Evolutionary conservation across 129 eudicot species (phyloP).

Genomic region (Smallanthus sonchifolius): DNA sequence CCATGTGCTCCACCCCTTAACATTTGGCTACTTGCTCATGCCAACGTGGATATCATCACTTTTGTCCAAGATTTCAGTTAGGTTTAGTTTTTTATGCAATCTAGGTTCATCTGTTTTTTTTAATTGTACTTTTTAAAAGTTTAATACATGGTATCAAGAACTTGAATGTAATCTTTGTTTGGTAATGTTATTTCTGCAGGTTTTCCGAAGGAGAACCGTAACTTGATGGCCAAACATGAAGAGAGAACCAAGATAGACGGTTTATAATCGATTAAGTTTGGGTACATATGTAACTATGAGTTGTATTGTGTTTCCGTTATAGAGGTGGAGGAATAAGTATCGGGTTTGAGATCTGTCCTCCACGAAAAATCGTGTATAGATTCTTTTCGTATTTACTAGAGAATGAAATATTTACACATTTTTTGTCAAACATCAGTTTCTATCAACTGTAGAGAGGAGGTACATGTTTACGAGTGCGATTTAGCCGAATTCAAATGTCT

Average conservation of each 20-base stretch:
- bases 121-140: not conserved
- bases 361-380: slow-evolving; percentile 39
- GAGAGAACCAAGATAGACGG: slow-evolving; percentile 16
- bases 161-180: slow-evolving; percentile 5
- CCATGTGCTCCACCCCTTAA: slow-evolving; percentile 41
- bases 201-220: slow-evolving; percentile 58
- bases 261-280: slow-evolving; percentile 21
- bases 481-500: not conserved
- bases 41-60: slow-evolving; percentile 36
- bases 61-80: slow-evolving; percentile 38
- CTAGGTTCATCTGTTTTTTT: slow-evolving; percentile 19
- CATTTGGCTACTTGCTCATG: slow-evolving; percentile 31
- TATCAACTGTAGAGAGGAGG: not conserved
- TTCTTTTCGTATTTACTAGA: slow-evolving; percentile 3
- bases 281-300: slow-evolving; percentile 31
- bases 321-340: slow-evolving; percentile 36
- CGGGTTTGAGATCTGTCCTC: slow-evolving; percentile 39
- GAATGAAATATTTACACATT: slow-evolving; percentile 14
- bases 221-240: slow-evolving; percentile 34
- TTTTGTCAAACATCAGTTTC: slow-evolving; percentile 8
- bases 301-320: slow-evolving; percentile 23
- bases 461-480: not conserved
- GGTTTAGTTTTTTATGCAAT: slow-evolving; percentile 27
- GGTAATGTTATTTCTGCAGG: slow-evolving; percentile 28
- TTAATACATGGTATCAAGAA: slow-evolving; percentile 3